Conservation (phyloP, 2,329 filamentous ascomycete species). For the Trichophyton benhamiae region DNA sequence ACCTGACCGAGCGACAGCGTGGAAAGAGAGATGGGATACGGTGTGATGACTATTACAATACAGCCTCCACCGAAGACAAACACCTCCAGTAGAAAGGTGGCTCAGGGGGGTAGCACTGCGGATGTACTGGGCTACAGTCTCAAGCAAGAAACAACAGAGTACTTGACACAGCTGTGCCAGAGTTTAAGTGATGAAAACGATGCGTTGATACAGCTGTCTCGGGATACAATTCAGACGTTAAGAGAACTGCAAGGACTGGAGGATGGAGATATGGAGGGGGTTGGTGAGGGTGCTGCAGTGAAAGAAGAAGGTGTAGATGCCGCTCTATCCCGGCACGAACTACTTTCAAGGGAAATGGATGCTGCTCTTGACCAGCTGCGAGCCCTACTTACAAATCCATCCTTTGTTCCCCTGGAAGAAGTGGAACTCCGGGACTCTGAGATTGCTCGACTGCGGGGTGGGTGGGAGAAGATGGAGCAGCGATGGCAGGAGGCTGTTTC, state of each 20-base stretch:
- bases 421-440: constrained; percentile 87
- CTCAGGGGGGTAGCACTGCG: constrained; percentile 30
- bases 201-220: constrained; percentile 57
- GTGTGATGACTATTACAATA: constrained; percentile 38
- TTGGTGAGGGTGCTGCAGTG: constrained; percentile 8
- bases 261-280: constrained; percentile 15
- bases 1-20: constrained; percentile 59
- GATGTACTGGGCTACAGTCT: constrained; percentile 54
- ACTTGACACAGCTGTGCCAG: constrained; percentile 72
- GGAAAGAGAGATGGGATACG: constrained; percentile 44
- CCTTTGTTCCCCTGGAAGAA: constrained; percentile 90
- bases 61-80: constrained; percentile 28
- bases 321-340: constrained; percentile 48
- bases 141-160: constrained; percentile 78
- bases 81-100: constrained; percentile 14
- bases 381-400: constrained; percentile 80
- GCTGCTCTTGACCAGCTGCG: constrained; percentile 67
- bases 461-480: constrained; percentile 87
- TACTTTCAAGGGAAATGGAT: constrained; percentile 60
- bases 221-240: constrained; percentile 58
- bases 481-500: constrained; percentile 81
- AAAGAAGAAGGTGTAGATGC: constrained; percentile 19
- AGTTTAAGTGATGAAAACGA: constrained; percentile 88
- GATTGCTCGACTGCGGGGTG: constrained; percentile 66
- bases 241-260: constrained; percentile 46